Conservation (phyloP, 306 rosid species). For the Begonia masoniana region DNA sequence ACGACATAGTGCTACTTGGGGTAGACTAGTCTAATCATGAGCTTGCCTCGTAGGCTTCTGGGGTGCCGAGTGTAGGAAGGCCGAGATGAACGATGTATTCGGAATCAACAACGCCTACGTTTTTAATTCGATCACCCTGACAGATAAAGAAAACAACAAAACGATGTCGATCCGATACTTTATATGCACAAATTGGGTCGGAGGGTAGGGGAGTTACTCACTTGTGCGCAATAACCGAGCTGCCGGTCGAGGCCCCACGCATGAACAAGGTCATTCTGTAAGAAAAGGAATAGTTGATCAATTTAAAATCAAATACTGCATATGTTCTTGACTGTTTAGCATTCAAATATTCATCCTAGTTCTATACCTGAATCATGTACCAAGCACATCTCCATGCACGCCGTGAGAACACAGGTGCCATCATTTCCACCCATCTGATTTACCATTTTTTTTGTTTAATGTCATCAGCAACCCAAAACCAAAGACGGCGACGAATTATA, state of each 20-base stretch:
- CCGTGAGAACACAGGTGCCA: conserved; percentile 91
- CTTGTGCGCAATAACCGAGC: conserved; percentile 94
- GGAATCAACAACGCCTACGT: conserved; percentile 76
- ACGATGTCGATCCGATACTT: no score
- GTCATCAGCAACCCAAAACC: no score
- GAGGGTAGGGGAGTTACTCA: conserved; percentile 14
- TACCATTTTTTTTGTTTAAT: conserved; percentile 6
- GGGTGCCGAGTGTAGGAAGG: conserved; percentile 74
- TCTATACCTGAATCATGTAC: conserved; percentile 79
- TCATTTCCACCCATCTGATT: conserved; percentile 92
- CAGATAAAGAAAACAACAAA: conserved; percentile 6
- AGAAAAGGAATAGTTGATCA: conserved; percentile 5
- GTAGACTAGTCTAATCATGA: no score
- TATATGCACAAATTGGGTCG: conserved; percentile 1
- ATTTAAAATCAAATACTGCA: no score
- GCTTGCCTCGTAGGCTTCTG: conserved; percentile 43
- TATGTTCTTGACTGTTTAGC: no score
- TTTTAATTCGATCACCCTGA: conserved; percentile 67
- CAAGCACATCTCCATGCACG: conserved; percentile 77
- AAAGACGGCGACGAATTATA: conserved; percentile 1
- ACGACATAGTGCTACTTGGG: no score
- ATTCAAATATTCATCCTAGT: not conserved
- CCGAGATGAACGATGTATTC: conserved; percentile 79
- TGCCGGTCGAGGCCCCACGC: conserved; percentile 89
- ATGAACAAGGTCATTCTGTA: conserved; percentile 91